Evolutionary conservation across 2,329 filamentous ascomycete species (phyloP).

Genomic region (Ophiostoma ips): DNA sequence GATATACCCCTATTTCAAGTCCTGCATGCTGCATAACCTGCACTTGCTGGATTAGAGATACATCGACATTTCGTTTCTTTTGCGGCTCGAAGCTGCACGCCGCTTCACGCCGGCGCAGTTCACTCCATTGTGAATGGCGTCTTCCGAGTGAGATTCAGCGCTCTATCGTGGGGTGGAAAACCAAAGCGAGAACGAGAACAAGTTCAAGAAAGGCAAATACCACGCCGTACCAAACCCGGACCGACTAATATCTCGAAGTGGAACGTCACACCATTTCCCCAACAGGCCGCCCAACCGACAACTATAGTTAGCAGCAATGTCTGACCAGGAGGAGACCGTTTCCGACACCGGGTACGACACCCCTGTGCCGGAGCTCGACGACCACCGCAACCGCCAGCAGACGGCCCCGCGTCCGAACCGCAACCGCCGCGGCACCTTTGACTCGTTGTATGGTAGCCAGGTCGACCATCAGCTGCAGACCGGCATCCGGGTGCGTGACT

Average conservation of each 20-base stretch:
- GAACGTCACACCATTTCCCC: too few species aligned
- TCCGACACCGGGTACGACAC: slow-evolving; percentile 54
- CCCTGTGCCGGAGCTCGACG: slow-evolving; percentile 69
- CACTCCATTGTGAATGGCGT: slow-evolving; percentile 13
- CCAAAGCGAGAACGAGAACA: neutral
- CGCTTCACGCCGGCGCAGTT: slow-evolving; percentile 14
- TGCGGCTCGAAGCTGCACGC: slow-evolving; percentile 14
- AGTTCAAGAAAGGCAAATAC: neutral
- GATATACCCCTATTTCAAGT: neutral
- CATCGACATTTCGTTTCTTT: slow-evolving; percentile 5
- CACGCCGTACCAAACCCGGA: neutral
- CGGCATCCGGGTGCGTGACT: slow-evolving; percentile 54
- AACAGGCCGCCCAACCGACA: neutral
- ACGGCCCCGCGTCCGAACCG: slow-evolving; percentile 46
- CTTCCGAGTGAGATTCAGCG: slow-evolving; percentile 11
- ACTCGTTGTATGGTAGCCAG: slow-evolving; percentile 46
- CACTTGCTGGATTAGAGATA: slow-evolving; percentile 4
- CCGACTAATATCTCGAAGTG: too few species aligned
- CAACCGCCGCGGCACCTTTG: slow-evolving; percentile 57
- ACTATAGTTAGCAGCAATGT: slow-evolving; percentile 34
- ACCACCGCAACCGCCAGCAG: slow-evolving; percentile 60
- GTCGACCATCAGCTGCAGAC: slow-evolving; percentile 14
- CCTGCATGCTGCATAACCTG: slow-evolving; percentile 5
- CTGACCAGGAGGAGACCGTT: slow-evolving; percentile 46
- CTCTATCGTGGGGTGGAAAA: slow-evolving; percentile 12